Base-by-base conservation (phyloP, 2,329 filamentous ascomycete species). In the Beauveria rudraprayagi region DNA sequence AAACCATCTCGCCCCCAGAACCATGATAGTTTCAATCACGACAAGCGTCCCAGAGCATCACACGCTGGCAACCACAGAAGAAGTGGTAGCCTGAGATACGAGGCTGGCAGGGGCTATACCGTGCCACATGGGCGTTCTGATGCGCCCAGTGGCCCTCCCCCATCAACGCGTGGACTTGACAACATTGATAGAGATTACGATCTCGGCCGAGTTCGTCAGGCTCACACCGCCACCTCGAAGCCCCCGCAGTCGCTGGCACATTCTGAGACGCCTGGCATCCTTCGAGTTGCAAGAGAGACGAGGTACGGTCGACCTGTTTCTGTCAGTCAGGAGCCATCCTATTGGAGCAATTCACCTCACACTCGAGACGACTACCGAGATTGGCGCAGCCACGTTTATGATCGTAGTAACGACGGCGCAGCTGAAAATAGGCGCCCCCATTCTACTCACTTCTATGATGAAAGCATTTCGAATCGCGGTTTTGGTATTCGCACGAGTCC, bases 131-230 rank as follows among this genome's bases (percentile, higher is more conserved):
- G 64, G 62, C 71, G 72, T 5, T 69, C 69, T 7, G 75, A 77
- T 62, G 78, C 80, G 16, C 68, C 73, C 26, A 71, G 80, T 37
- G 79, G 81, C 0, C 88, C 88, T 2, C 89, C 89, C 10, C 87
- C 87, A 5, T 83, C 86, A 5, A 89, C 85, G 3, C 79, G 87
- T 66, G 88, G 86, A 0, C 84, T 91, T 65, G 88, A 91, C 66
- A 89, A 84, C 72, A 83, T 90, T 64, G 83, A 83, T 66, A 76
- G 81, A 61, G 52, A 74, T 7, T 83, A 83, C 63, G 80, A 82
- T 26, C 80, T 46, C 66, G 56, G 54, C 34, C 22, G 55, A 30
- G 56, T 47, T 17, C 56, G 71, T 9, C 69, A 74, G 6, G 72
- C 80, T 16, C 76, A 77, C 0, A 76, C 79, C 8, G 67, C 73